Conservation (phyloP, 176 grass and related monocot genomes). For the Tillandsia leiboldiana region DNA sequence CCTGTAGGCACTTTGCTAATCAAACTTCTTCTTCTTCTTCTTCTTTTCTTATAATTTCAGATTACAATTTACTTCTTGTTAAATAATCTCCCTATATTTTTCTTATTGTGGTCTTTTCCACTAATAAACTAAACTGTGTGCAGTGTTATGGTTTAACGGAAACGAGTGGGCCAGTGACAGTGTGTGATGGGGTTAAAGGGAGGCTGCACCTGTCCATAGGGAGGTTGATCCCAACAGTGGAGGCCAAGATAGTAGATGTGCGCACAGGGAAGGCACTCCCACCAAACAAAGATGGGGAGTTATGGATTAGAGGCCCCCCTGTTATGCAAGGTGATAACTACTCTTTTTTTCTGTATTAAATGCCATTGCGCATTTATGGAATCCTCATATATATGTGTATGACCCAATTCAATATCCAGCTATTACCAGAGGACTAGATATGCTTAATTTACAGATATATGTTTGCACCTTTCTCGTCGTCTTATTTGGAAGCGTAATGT, state of each 20-base stretch:
- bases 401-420: no score
- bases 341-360: not conserved
- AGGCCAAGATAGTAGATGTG: constrained; percentile 38
- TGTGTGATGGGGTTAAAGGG: constrained; percentile 23
- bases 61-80: no score
- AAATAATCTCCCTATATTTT: not conserved
- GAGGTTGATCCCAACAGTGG: constrained; percentile 21
- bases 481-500: no score
- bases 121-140: not conserved
- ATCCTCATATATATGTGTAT: no score
- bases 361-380: not conserved
- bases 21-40: no score
- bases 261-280: constrained; percentile 20
- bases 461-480: no score
- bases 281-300: constrained; percentile 26
- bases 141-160: constrained; percentile 59
- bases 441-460: no score
- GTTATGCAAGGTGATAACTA: constrained; percentile 29
- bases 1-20: no score
- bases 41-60: no score
- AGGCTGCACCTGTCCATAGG: constrained; percentile 27
- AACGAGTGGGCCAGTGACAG: constrained; percentile 24
- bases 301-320: constrained; percentile 29
- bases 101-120: not conserved
- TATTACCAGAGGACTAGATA: no score